Conservation (phyloP, 2,329 filamentous ascomycete genomes). For the Trichoderma gracile region DNA sequence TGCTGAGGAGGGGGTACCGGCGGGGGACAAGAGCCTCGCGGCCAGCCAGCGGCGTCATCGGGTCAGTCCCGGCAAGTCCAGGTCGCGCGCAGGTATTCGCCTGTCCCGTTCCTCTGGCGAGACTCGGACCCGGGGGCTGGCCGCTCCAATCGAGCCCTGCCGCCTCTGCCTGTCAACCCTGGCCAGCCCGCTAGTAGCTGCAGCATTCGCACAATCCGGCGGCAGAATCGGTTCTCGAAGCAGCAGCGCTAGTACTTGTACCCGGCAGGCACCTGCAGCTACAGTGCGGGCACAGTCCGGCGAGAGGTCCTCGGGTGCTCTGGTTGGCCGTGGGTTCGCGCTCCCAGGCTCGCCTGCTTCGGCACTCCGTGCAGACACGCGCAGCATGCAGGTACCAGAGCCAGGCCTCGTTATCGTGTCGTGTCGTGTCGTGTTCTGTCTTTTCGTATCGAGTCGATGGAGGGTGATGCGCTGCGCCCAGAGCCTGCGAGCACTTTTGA, state of each 20-base stretch:
- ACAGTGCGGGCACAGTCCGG: background rate
- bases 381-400: background rate
- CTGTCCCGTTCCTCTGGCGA: background rate
- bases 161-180: slow-evolving; percentile 19
- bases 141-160: slow-evolving; percentile 11
- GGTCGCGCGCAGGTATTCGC: slow-evolving; percentile 10
- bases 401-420: background rate
- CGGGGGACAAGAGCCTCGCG: slow-evolving; percentile 6
- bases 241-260: slow-evolving; percentile 12
- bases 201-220: slow-evolving; percentile 11
- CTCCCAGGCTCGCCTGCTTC: slow-evolving; percentile 2
- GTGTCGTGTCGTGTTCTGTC: background rate
- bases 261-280: background rate
- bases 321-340: background rate
- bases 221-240: slow-evolving; percentile 21
- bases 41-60: background rate
- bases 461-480: background rate
- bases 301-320: background rate
- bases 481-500: background rate
- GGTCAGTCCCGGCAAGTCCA: background rate
- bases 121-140: background rate
- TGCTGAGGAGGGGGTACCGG: slow-evolving; percentile 14
- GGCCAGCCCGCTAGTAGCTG: slow-evolving; percentile 8
- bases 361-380: background rate
- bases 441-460: background rate